Percentiles rank a stretch among this genome's conserved stretches.
phyloP scores from a whole-genome alignment of 352 stramenopile genomes.

The Pythium phragmiticola region DNA sequence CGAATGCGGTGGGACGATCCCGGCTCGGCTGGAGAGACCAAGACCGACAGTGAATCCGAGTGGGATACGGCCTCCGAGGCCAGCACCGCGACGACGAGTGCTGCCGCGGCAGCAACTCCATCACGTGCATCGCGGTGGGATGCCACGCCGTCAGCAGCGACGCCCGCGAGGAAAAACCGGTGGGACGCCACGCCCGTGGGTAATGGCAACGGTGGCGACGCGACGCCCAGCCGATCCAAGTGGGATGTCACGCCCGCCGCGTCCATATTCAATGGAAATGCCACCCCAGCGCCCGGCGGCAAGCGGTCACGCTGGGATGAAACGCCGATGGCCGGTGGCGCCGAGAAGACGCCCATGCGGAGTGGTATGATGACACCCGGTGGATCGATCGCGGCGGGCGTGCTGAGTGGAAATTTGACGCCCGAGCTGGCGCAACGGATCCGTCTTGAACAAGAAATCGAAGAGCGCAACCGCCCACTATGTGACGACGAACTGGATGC shows the following conservation, averaged over 20 bases:
- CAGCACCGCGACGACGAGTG: conserved; percentile 32
- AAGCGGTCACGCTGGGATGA: conserved; percentile 97
- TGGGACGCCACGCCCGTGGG: conserved; percentile 82
- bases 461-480: conserved; percentile 95
- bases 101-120: conserved; percentile 41
- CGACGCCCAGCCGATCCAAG: conserved; percentile 46
- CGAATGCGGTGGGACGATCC: conserved; percentile 87
- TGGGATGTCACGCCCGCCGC: conserved; percentile 93
- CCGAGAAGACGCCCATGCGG: conserved; percentile 52
- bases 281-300: conserved; percentile 50
- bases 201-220: conserved; percentile 31
- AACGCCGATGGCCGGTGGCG: conserved; percentile 79
- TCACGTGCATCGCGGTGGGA: conserved; percentile 77
- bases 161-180: conserved; percentile 57
- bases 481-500: conserved; percentile 96
- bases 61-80: conserved; percentile 68
- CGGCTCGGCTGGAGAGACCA: conserved; percentile 36
- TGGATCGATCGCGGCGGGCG: conserved; percentile 50
- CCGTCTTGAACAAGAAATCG: conserved; percentile 96
- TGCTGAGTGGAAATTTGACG: conserved; percentile 73
- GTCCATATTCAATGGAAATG: conserved; percentile 35
- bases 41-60: conserved; percentile 69
- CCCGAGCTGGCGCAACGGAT: conserved; percentile 92
- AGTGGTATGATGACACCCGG: conserved; percentile 68
- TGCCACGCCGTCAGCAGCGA: conserved; percentile 48